Percentiles rank a stretch among this genome's conserved stretches.
Evolutionary conservation across 2,329 filamentous ascomycete genomes (phyloP).

Genomic region (Colletotrichum costaricense): DNA sequence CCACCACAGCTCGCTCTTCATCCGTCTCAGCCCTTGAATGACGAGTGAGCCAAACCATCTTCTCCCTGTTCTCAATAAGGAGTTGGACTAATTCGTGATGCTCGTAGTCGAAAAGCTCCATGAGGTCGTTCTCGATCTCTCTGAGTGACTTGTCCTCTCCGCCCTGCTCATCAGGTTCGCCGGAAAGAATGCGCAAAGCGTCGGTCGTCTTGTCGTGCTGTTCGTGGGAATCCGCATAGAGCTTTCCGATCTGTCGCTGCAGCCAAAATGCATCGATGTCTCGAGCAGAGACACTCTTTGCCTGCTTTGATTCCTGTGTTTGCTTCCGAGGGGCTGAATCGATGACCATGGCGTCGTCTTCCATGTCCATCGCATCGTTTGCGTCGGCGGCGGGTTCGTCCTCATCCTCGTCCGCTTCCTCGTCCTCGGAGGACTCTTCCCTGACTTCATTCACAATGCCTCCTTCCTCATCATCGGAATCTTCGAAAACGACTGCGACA

Average conservation of each 20-base stretch:
- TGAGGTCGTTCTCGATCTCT: constrained; percentile 97
- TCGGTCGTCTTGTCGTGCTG: constrained; percentile 93
- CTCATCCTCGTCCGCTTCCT: constrained; percentile 75
- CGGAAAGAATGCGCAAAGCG: constrained; percentile 85
- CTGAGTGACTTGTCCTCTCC: constrained; percentile 87
- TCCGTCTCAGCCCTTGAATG: constrained; percentile 86
- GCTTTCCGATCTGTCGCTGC: constrained; percentile 87
- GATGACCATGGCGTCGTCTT: constrained; percentile 83
- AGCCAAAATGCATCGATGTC: constrained; percentile 99
- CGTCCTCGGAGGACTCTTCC: constrained; percentile 86
- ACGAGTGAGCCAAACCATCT: constrained; percentile 94
- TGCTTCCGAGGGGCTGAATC: constrained; percentile 69
- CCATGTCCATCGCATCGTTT: constrained; percentile 45
- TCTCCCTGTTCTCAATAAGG: constrained; percentile 90
- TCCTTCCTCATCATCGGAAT: constrained; percentile 86
- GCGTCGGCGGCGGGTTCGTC: constrained; percentile 65
- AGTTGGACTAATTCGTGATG: constrained; percentile 93
- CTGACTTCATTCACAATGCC: constrained; percentile 86
- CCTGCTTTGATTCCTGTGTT: constrained; percentile 61
- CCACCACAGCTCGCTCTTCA: constrained; percentile 79
- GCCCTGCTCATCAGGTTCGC: constrained; percentile 74
- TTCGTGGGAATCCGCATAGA: constrained; percentile 91
- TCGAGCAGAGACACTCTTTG: constrained; percentile 78
- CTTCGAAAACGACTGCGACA: constrained; percentile 97
- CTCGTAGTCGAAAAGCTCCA: constrained; percentile 98